Percentiles rank a stretch among this genome's conserved stretches.
These are phyloP conservation scores for Phytopythium montanum DNA, from an alignment of 352 stramenopile genomes.

Conservation along the genomic window DNA sequence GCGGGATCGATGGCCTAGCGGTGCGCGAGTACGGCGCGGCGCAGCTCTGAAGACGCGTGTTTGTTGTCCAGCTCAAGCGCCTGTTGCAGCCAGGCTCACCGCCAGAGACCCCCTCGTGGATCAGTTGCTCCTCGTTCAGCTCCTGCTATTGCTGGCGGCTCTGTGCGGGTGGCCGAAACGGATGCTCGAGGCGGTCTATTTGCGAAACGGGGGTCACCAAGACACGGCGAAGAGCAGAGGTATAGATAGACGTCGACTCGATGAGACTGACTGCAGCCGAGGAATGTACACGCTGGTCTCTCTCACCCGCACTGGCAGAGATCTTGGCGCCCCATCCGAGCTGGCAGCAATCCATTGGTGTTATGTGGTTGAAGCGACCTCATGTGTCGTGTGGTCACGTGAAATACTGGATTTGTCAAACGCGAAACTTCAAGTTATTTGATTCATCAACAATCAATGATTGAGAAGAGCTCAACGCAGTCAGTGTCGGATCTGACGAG, in stretches of 20 bases:
- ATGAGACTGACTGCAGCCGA: not conserved
- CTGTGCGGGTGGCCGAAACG: not conserved
- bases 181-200: not conserved
- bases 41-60: not conserved
- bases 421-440: conserved; percentile 1
- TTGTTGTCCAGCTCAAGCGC: not conserved
- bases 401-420: not conserved
- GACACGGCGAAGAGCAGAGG: not conserved
- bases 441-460: not conserved
- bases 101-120: too few species aligned
- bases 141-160: not conserved
- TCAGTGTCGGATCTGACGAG: not conserved
- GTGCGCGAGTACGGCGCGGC: not conserved
- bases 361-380: too few species aligned
- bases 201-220: too few species aligned
- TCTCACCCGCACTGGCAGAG: too few species aligned
- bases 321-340: too few species aligned
- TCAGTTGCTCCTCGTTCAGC: not conserved
- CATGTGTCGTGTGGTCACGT: not conserved
- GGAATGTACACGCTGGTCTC: too few species aligned
- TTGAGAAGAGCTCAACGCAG: too few species aligned
- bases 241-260: not conserved
- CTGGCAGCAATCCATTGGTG: too few species aligned
- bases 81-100: not conserved
- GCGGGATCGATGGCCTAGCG: not conserved